Evolutionary conservation across 352 stramenopile genomes (phyloP), one percentile per base, ranked within the genome.

Genomic region (Achlya hypogyna): DNA sequence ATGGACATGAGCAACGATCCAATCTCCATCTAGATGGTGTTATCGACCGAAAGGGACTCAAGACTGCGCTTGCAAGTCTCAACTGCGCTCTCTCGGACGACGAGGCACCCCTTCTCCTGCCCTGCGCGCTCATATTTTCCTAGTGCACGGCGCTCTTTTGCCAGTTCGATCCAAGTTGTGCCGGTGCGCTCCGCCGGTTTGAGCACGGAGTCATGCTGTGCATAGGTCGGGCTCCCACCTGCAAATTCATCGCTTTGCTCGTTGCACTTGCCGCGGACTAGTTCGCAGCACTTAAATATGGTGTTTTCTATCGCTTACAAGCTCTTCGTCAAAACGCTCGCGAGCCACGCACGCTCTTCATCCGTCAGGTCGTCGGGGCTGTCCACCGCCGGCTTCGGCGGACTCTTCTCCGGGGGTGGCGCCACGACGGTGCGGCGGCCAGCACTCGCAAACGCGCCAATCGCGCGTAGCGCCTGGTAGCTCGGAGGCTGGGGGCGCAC

Each of bases 11-110:
- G 14, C 34, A 16, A 42, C 14, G 34, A 34, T 18, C 9, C 31
- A 9, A 28, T 58, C 6, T 0, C 6, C 3, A 28, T 34, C 6
- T 56, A 56, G 49, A 56, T 31, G 49, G 49, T 16, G 20, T 20
- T 6, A 5, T 56, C 4, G 49, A 56, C 49, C 22, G 16, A 32
- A 8, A 31, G 6, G 16, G 49, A 5, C 25, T 56, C n/a, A 27
- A 32, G 9, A 76, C 87, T 58, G 74, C 75, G 6, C 47, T 89
- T 32, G 69, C 75, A 64, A 74, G 71, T 1, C 73, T 87, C 51
- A 69, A 69, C 5, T 86, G 77, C 28, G 76, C 86, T 16, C 78
- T 87, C 53, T 84, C 75, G 0, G 77, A 86, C 53, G 80, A 87
- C 47, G 78, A 88, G 75, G 79, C 85, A 9, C 0, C 54, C 47